Conservation (phyloP, 139 green algal species). For the Ostreobium quekettii region DNA sequence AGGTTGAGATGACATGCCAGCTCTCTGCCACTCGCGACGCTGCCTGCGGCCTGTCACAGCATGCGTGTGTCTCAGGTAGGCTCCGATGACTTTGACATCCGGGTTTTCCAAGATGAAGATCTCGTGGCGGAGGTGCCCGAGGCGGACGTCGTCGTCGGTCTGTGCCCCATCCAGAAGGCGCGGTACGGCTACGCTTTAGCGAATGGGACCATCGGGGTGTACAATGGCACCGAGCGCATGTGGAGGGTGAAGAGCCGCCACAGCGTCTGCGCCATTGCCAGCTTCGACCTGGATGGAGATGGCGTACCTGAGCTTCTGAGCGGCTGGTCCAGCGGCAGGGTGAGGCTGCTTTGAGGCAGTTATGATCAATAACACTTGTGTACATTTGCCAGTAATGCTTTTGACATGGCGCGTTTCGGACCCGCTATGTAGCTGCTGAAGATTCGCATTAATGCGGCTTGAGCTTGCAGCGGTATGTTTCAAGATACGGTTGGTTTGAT, state of each 20-base stretch:
- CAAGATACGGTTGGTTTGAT: no score
- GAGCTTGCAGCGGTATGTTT: no score
- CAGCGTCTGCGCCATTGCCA: slow-evolving; percentile 35
- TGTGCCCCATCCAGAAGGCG: slow-evolving; percentile 29
- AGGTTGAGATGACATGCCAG: no score
- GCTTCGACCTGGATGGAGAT: slow-evolving; percentile 59
- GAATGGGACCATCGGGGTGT: slow-evolving; percentile 59
- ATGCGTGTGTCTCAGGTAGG: slow-evolving; percentile 34
- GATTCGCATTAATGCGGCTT: no score
- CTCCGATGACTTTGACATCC: slow-evolving; percentile 60
- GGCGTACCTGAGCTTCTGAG: slow-evolving; percentile 54
- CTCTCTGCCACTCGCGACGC: no score
- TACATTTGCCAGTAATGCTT: no score
- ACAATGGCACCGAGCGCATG: slow-evolving; percentile 51
- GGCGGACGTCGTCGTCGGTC: slow-evolving; percentile 44
- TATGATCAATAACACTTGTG: no score
- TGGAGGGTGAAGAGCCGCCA: slow-evolving; percentile 76
- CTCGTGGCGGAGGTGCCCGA: slow-evolving; percentile 49
- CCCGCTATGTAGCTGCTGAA: neutral
- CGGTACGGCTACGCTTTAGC: slow-evolving; percentile 60
- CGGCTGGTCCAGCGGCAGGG: slow-evolving; percentile 69
- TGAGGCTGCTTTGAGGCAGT: no score
- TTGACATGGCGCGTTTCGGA: neutral
- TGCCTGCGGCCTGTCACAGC: no score
- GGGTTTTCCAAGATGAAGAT: slow-evolving; percentile 52